Evolutionary conservation across 1,139 yeast genomes (phyloP), one percentile per base, ranked within the genome.

Genomic region (Taiozyma onychis): DNA sequence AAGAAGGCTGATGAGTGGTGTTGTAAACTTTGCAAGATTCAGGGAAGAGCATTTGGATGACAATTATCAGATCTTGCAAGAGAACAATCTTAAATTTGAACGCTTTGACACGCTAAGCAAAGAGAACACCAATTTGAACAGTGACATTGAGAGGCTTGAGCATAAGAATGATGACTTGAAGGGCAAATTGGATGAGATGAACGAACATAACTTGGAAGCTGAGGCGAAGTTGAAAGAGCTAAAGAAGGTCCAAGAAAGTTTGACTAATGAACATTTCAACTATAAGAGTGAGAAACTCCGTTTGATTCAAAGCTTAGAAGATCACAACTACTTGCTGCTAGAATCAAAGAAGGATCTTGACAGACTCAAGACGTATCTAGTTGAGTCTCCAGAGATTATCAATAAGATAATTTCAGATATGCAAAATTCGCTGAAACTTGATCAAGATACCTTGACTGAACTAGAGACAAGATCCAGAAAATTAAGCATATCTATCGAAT

Each of bases 1-100:
- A 3, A 71, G 82, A 56, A 72, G 95, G 46, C 75, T 88, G 21
- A 67, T 90, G 32, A 88, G 96, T 64, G 95, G 95, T 1, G 83
- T 90, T 47, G 86, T 89, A 18, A 89, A 90, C 63, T 90, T 80
- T 71, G 95, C 95, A 2, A 71, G 95, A 52, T 89, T 87, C 61
- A 75, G 96, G 57, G 96, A 88, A 60, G 88, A 83, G 56, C 82
- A 87, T 50, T 78, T 86, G 64, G 76, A 74, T 22, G 90, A 81
- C 58, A 83, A 87, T 60, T 90, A 84, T 51, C 77, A 76, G 28
- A 70, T 83, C 44, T 78, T 85, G 41, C 70, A 73, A 18, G 73
- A 76, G 49, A 78, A 86, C 54, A 88, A 83, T 52, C 61, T 70
- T 14, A 68, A 75, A 39, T 67, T 81, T 42, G 76, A 74, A 30